These are phyloP conservation scores for Fraxinus quadrangulata DNA, from an alignment of 257 asterid genomes.

Conservation along the genomic window DNA sequence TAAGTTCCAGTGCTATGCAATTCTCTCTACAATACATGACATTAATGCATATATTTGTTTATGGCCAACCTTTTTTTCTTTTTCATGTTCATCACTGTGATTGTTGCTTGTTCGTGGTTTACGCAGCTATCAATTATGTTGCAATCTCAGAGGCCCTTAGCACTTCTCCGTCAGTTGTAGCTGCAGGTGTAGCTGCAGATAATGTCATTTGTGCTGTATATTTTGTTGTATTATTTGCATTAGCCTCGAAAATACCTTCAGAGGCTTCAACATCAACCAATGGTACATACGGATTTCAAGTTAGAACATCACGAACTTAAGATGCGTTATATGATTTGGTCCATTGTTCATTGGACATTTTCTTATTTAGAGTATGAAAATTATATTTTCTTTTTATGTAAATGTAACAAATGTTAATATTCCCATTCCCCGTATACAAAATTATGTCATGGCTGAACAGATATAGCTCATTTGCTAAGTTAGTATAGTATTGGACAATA, in stretches of 20 bases:
- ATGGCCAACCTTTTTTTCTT: not conserved
- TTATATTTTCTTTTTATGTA: not conserved
- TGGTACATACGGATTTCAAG: conserved; percentile 36
- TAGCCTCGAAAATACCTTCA: conserved; percentile 76
- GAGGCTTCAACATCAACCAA: conserved; percentile 45
- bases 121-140: conserved; percentile 80
- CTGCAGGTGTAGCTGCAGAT: conserved; percentile 95
- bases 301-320: not conserved
- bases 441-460: not conserved
- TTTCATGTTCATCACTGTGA: conserved; percentile 15
- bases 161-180: conserved; percentile 69
- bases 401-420: not conserved
- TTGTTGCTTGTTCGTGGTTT: conserved; percentile 26
- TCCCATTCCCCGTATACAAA: not conserved
- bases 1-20: not conserved
- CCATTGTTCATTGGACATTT: not conserved
- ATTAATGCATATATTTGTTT: not conserved
- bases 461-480: not conserved
- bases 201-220: conserved; percentile 74
- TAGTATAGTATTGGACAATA: not conserved
- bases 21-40: not conserved
- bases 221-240: conserved; percentile 62
- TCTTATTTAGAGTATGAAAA: not conserved
- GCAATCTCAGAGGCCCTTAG: conserved; percentile 79
- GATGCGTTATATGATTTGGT: not conserved